A percentile compares a stretch with the other conserved stretches of the same genome.
These are phyloP conservation scores for Lactuca saligna DNA, from an alignment of 129 eudicot species.

Conservation along the genomic window DNA sequence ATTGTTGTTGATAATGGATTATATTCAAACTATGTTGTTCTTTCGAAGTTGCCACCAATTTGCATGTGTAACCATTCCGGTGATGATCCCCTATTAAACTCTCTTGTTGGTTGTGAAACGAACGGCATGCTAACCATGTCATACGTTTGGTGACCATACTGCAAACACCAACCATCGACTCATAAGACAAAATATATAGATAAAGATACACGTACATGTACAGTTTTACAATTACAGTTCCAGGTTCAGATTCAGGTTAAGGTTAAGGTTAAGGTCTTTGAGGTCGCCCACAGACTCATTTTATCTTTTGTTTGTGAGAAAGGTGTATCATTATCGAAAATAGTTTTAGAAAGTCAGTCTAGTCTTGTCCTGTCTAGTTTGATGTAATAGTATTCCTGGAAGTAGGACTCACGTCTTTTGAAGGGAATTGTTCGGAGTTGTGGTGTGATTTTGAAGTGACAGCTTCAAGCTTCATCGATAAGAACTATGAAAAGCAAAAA, in stretches of 20 bases:
- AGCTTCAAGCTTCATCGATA: conserved; percentile 98
- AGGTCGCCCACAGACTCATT: not conserved
- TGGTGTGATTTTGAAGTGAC: conserved; percentile 70
- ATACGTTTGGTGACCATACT: conserved; percentile 80
- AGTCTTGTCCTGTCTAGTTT: not conserved
- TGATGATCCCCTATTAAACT: conserved; percentile 72
- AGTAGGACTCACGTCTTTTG: conserved; percentile 77
- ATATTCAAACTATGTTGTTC: conserved; percentile 38
- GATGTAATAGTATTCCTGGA: no score
- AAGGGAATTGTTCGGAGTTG: conserved; percentile 68
- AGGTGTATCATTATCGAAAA: no score
- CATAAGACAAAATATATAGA: not conserved
- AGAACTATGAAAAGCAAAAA: conserved; percentile 45
- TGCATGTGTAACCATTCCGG: conserved; percentile 99
- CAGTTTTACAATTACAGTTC: no score
- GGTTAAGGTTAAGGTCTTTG: no score
- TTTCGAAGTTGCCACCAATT: conserved; percentile 86
- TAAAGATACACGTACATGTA: no score
- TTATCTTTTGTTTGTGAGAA: no score
- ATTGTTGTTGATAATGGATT: conserved; percentile 7
- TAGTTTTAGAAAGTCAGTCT: not conserved
- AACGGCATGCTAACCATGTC: conserved; percentile 61
- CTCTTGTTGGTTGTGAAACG: conserved; percentile 79
- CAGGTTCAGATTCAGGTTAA: no score
- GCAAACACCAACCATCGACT: conserved; percentile 30